Conservation (phyloP, 1,284 basidiomycete genomes). For the Cryptococcus sp. region DNA sequence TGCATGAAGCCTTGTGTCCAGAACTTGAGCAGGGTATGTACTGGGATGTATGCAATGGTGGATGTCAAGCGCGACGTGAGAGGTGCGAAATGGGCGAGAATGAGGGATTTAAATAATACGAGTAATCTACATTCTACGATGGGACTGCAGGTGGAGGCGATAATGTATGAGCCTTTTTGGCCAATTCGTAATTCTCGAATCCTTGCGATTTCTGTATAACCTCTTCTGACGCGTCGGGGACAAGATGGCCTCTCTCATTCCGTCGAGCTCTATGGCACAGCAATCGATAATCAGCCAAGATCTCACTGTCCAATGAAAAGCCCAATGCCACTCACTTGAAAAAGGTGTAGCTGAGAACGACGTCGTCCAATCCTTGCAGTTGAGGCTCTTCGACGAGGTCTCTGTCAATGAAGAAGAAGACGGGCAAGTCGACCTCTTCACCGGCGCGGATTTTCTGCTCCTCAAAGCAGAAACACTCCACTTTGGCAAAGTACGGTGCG, state of each 20-base stretch:
- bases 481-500: slow-evolving; percentile 98
- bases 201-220: slow-evolving; percentile 74
- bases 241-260: slow-evolving; percentile 75
- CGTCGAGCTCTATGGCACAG: slow-evolving; percentile 65
- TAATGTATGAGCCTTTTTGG: slow-evolving; percentile 17
- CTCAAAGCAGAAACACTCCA: slow-evolving; percentile 99
- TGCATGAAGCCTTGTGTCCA: too few species aligned
- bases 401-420: slow-evolving; percentile 98
- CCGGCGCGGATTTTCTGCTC: slow-evolving; percentile 93
- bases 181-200: slow-evolving; percentile 54
- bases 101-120: background rate
- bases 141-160: slow-evolving; percentile 2
- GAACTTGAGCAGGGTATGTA: too few species aligned
- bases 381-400: slow-evolving; percentile 91
- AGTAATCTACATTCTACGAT: background rate
- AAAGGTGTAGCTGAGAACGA: slow-evolving; percentile 96
- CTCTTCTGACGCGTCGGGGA: slow-evolving; percentile 79
- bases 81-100: too few species aligned
- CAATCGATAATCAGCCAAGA: background rate
- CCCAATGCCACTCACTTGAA: slow-evolving; percentile 67
- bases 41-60: too few species aligned
- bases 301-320: background rate
- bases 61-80: too few species aligned
- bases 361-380: slow-evolving; percentile 81
- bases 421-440: slow-evolving; percentile 97